Conservation (phyloP, 1,284 basidiomycete species). For the Athelia psychrophila region DNA sequence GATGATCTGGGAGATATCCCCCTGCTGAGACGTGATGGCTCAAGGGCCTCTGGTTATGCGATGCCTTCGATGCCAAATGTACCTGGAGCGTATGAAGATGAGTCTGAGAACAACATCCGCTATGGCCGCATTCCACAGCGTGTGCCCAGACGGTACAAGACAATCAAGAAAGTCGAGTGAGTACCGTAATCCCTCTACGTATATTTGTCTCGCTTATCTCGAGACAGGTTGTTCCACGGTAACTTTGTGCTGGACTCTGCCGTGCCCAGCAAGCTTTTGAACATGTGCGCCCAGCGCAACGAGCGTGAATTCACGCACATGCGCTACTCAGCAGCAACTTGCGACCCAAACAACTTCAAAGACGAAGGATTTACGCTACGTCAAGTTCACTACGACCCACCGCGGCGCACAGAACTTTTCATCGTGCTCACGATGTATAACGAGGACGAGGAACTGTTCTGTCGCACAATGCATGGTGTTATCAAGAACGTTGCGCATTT, state of each 20-base stretch:
- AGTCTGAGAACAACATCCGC: constrained; percentile 54
- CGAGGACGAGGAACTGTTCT: constrained; percentile 76
- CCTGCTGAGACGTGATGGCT: constrained; percentile 47
- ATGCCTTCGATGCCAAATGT: constrained; percentile 22
- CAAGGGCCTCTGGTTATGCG: constrained; percentile 18
- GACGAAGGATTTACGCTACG: constrained; percentile 79
- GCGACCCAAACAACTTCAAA: constrained; percentile 89
- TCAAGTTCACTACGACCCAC: constrained; percentile 78
- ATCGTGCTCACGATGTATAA: constrained; percentile 84
- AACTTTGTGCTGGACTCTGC: constrained; percentile 88
- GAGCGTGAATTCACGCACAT: constrained; percentile 94
- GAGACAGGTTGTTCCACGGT: constrained; percentile 77
- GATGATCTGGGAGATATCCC: constrained; percentile 64
- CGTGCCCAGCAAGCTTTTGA: constrained; percentile 82
- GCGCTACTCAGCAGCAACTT: constrained; percentile 92
- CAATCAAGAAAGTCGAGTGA: constrained; percentile 84
- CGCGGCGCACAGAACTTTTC: constrained; percentile 79
- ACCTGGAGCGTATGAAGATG: constrained; percentile 42
- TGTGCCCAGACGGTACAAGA: constrained; percentile 85
- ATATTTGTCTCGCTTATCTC: constrained; percentile 1
- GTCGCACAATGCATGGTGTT: constrained; percentile 88
- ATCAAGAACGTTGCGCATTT: constrained; percentile 86
- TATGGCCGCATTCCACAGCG: constrained; percentile 88
- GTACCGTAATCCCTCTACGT: constrained; percentile 21
- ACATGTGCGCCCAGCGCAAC: constrained; percentile 70